These are phyloP conservation scores for Alternaria sp. DNA, from an alignment of 2,329 filamentous ascomycete genomes.

Conservation along the genomic window DNA sequence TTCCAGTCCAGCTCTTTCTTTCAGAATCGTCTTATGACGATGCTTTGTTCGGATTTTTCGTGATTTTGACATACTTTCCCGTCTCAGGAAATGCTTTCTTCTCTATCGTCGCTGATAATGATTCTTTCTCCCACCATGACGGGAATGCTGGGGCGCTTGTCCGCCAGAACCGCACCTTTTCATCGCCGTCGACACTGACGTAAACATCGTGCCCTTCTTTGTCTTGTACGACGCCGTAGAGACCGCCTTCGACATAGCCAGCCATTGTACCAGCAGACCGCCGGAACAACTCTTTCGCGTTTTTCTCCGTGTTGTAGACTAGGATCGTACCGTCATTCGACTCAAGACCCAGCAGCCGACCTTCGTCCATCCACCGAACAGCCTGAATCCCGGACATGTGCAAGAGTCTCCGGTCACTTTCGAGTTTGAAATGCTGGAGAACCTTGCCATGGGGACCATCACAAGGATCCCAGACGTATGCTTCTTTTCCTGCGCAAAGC, in stretches of 20 bases:
- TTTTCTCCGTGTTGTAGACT: conserved; percentile 35
- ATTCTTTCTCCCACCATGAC: conserved; percentile 32
- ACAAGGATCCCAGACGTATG: conserved; percentile 37
- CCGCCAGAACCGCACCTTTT: conserved; percentile 36
- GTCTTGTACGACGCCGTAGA: conserved; percentile 27
- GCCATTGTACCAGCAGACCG: conserved; percentile 23
- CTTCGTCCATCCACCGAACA: conserved; percentile 33
- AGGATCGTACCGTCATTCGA: conserved; percentile 34
- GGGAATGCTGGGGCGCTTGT: conserved; percentile 12
- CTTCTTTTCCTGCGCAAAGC: conserved; percentile 29
- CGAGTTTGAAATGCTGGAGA: conserved; percentile 32
- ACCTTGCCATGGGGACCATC: conserved; percentile 28
- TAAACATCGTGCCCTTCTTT: conserved; percentile 26
- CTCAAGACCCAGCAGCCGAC: conserved; percentile 26
- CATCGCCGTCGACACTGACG: conserved; percentile 39
- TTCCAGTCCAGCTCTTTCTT: conserved; percentile 10
- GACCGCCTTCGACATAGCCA: conserved; percentile 16
- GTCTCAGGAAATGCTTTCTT: conserved; percentile 26
- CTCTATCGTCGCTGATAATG: background rate
- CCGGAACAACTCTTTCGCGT: conserved; percentile 41
- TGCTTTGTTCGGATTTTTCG: conserved; percentile 11
- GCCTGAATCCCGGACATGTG: conserved; percentile 19
- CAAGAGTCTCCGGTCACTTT: conserved; percentile 8
- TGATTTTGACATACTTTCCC: conserved; percentile 34
- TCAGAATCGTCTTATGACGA: background rate